These are phyloP conservation scores for Terfezia claveryi DNA, from an alignment of 495 filamentous ascomycete genomes.

Conservation along the genomic window DNA sequence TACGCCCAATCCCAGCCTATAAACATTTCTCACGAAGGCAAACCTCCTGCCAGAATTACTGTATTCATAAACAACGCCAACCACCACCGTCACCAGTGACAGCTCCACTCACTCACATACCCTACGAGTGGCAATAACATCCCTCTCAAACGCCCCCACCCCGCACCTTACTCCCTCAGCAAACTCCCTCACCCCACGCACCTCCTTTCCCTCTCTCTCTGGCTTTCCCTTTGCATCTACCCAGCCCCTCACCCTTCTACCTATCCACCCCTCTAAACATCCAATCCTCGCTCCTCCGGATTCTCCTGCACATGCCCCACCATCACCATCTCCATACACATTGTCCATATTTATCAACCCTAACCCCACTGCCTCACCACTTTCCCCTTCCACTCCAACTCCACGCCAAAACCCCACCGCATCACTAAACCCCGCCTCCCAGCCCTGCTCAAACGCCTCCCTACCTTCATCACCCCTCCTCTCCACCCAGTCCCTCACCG, in stretches of 20 bases:
- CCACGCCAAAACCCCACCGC: not conserved
- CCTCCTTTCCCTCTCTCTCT: not conserved
- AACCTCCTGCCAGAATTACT: too few relatives aligned
- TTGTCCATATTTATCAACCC: not conserved
- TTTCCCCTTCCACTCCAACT: not conserved
- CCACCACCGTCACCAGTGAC: too few relatives aligned
- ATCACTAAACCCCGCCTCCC: not conserved
- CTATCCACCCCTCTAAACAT: not conserved
- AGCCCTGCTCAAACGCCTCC: not conserved
- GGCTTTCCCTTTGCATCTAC: not conserved
- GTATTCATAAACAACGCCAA: too few relatives aligned
- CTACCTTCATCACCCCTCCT: not conserved
- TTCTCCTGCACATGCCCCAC: not conserved
- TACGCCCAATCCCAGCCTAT: too few relatives aligned
- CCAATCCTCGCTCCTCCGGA: not conserved
- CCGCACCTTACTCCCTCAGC: too few relatives aligned
- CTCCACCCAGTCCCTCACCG: not conserved
- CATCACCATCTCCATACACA: not conserved
- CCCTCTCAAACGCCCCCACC: too few relatives aligned
- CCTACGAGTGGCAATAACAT: too few relatives aligned
- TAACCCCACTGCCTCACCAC: not conserved
- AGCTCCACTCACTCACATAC: too few relatives aligned
- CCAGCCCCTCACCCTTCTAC: not conserved
- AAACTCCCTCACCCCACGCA: too few relatives aligned
- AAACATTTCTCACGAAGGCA: too few relatives aligned